Percentiles rank a stretch among this genome's conserved stretches.
Conservation (phyloP, 2,329 filamentous ascomycete genomes). For the Cytospora mali region DNA sequence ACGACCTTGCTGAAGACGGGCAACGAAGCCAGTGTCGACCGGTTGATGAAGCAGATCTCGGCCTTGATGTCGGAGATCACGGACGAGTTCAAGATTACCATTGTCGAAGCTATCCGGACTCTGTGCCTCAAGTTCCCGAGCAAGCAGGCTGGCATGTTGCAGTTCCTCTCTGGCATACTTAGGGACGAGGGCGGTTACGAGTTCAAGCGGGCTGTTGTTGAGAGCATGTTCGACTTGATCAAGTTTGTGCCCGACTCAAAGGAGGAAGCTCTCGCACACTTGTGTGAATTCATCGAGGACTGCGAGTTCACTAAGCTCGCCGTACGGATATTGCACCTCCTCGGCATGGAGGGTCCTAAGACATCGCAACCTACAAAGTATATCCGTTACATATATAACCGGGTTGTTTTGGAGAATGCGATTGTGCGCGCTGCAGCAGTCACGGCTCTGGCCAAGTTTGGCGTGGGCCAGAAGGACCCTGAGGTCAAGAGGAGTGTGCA, state of each 20-base stretch:
- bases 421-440: conserved; percentile 94
- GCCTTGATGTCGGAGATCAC: conserved; percentile 99
- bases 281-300: conserved; percentile 99
- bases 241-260: conserved; percentile 94
- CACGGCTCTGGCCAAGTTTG: conserved; percentile 94
- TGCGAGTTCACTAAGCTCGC: conserved; percentile 99
- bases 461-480: conserved; percentile 91
- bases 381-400: conserved; percentile 98
- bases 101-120: conserved; percentile 96
- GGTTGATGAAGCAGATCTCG: conserved; percentile 97
- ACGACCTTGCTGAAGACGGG: conserved; percentile 97
- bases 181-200: conserved; percentile 97
- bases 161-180: conserved; percentile 95
- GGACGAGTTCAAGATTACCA: conserved; percentile 99
- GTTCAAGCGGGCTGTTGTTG: conserved; percentile 95
- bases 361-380: conserved; percentile 97
- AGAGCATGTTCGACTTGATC: conserved; percentile 99
- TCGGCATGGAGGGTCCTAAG: conserved; percentile 93
- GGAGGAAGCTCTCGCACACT: conserved; percentile 82
- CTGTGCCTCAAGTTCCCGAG: conserved; percentile 96
- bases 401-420: conserved; percentile 95
- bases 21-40: conserved; percentile 95
- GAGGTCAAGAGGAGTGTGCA: conserved; percentile 96
- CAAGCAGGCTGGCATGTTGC: conserved; percentile 97
- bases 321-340: conserved; percentile 89